Evolutionary conservation across 164 flowering plant genomes (phyloP).

Genomic region (Chimonanthus salicifolius): DNA sequence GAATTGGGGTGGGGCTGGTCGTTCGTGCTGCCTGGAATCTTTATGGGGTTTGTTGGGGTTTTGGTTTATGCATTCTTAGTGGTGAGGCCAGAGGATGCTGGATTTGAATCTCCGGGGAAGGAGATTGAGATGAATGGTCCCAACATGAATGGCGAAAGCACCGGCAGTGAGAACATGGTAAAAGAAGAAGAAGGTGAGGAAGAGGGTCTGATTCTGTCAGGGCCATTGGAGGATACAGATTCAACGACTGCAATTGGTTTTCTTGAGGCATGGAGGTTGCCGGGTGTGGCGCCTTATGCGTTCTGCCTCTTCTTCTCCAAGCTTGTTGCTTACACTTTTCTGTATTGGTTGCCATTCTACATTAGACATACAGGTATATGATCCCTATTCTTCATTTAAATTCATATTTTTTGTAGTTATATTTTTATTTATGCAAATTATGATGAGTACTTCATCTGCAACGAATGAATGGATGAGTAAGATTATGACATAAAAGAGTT

Average conservation of each 20-base stretch:
- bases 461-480: background rate
- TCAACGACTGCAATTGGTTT: constrained; percentile 65
- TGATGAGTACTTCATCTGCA: background rate
- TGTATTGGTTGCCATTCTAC: constrained; percentile 97
- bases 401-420: background rate
- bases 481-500: background rate
- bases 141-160: constrained; percentile 10
- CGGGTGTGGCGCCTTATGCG: constrained; percentile 86
- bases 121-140: constrained; percentile 48
- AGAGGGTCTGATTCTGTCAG: constrained; percentile 30
- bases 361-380: constrained; percentile 82
- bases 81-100: constrained; percentile 64
- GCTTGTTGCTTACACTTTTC: constrained; percentile 94
- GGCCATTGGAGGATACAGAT: constrained; percentile 15
- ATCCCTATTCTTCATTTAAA: too few relatives aligned
- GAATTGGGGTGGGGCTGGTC: constrained; percentile 99
- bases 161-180: constrained; percentile 18
- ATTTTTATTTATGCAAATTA: too few relatives aligned
- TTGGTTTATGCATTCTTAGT: constrained; percentile 61
- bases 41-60: constrained; percentile 49
- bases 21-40: constrained; percentile 67
- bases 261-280: constrained; percentile 89
- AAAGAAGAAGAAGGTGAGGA: constrained; percentile 39
- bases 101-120: constrained; percentile 35
- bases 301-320: constrained; percentile 94